Percentiles rank a stretch among this genome's conserved stretches.
phyloP scores from a whole-genome alignment of 2,329 filamentous ascomycete genomes.

The Epichloe gansuensis region DNA sequence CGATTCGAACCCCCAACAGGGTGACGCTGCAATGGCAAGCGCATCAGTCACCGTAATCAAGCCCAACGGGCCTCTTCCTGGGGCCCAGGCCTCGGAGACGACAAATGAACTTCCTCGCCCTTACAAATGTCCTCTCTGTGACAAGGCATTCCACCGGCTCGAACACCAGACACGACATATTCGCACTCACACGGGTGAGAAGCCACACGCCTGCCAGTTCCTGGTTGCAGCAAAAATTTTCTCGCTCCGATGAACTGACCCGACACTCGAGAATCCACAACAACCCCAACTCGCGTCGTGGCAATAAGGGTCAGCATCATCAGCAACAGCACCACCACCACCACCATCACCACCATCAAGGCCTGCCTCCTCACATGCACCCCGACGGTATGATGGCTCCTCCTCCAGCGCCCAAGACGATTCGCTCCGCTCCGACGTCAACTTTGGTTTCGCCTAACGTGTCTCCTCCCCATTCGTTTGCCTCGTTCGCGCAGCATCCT shows the following conservation, averaged over 20 bases:
- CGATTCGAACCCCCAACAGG: slow-evolving; percentile 17
- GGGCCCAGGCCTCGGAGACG: slow-evolving; percentile 45
- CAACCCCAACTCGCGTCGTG: slow-evolving; percentile 92
- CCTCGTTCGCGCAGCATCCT: slow-evolving; percentile 47
- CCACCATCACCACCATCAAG: slow-evolving; percentile 24
- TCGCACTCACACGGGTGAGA: slow-evolving; percentile 94
- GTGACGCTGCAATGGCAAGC: slow-evolving; percentile 33
- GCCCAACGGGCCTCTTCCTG: slow-evolving; percentile 50
- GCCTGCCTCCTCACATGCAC: slow-evolving; percentile 31
- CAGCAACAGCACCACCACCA: slow-evolving; percentile 23
- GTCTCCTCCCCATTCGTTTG: slow-evolving; percentile 86
- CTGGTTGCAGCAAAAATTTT: slow-evolving; percentile 97
- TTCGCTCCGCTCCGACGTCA: slow-evolving; percentile 79
- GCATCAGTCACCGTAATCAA: slow-evolving; percentile 44
- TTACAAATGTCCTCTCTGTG: slow-evolving; percentile 97
- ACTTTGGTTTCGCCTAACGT: slow-evolving; percentile 88
- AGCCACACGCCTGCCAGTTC: slow-evolving; percentile 92
- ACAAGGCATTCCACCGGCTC: slow-evolving; percentile 95
- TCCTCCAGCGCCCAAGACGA: slow-evolving; percentile 61
- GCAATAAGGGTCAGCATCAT: slow-evolving; percentile 60
- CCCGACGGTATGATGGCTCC: slow-evolving; percentile 65
- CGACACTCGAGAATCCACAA: slow-evolving; percentile 97
- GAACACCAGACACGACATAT: slow-evolving; percentile 91
- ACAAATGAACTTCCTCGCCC: slow-evolving; percentile 72
- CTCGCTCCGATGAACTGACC: slow-evolving; percentile 89